Conservation (phyloP, 306 rosid species). For the Quercus dentata region DNA sequence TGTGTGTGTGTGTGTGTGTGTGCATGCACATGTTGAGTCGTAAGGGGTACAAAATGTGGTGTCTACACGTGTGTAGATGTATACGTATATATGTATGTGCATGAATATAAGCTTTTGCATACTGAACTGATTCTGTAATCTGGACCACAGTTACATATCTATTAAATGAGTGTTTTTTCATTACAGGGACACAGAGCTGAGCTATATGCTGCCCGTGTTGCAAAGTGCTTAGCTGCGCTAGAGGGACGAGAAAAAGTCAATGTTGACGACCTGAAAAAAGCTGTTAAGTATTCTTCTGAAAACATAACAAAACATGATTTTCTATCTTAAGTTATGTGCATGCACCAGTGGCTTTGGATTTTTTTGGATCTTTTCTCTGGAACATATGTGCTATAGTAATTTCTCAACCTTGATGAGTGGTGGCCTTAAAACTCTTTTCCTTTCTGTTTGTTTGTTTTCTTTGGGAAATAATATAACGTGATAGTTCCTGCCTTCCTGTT, state of each 20-base stretch:
- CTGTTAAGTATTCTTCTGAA: slow-evolving; percentile 64
- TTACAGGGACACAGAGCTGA: slow-evolving; percentile 98
- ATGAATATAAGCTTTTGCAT: background rate
- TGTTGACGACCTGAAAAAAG: slow-evolving; percentile 91
- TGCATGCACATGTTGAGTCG: background rate
- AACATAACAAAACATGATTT: slow-evolving; percentile 12
- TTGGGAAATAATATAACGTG: background rate
- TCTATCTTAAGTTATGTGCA: slow-evolving; percentile 1
- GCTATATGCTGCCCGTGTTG: slow-evolving; percentile 95
- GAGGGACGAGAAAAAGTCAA: slow-evolving; percentile 94
- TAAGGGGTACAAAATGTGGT: too few species aligned
- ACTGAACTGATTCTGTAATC: background rate
- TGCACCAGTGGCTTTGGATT: slow-evolving; percentile 4
- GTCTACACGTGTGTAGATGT: too few species aligned
- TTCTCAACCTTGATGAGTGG: background rate
- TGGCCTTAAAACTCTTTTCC: background rate
- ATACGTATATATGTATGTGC: background rate
- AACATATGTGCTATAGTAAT: background rate
- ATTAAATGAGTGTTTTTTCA: slow-evolving; percentile 22
- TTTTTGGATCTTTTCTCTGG: slow-evolving; percentile 9
- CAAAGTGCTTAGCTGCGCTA: slow-evolving; percentile 86
- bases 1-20: background rate
- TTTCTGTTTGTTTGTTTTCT: background rate
- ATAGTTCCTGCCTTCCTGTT: background rate
- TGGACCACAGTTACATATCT: slow-evolving; percentile 7